These are phyloP conservation scores for Bryoerythrophyllum caledonicum DNA, from an alignment of 225 moss, liverwort and hornwort genomes.

Conservation along the genomic window DNA sequence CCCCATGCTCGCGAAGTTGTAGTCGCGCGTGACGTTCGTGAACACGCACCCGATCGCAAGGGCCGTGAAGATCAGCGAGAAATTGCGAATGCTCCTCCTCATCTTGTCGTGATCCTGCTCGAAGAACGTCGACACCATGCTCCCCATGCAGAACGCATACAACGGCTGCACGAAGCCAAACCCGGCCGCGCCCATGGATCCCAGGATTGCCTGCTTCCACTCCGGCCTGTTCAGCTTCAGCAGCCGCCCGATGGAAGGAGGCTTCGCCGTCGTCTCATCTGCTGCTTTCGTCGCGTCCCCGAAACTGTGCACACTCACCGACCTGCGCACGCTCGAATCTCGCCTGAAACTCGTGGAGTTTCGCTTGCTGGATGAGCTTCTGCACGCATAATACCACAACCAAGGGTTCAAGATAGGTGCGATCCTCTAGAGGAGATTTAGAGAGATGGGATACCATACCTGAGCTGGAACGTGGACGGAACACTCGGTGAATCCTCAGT, in stretches of 20 bases:
- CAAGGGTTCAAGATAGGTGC: background rate
- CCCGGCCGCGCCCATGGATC: conserved; percentile 38
- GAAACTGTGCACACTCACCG: conserved; percentile 25
- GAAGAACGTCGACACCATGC: conserved; percentile 47
- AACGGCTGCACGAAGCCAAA: conserved; percentile 48
- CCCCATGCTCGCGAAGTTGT: conserved; percentile 59
- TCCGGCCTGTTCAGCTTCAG: conserved; percentile 54
- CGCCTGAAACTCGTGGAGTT: conserved; percentile 31
- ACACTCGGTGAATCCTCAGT: conserved; percentile 9
- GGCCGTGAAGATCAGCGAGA: conserved; percentile 28
- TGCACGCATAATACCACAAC: conserved; percentile 4
- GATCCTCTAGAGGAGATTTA: background rate
- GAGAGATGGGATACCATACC: conserved; percentile 1
- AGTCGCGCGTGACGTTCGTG: conserved; percentile 50
- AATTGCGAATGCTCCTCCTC: conserved; percentile 29
- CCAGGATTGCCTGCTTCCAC: conserved; percentile 52
- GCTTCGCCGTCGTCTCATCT: conserved; percentile 30
- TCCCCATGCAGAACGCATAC: conserved; percentile 46
- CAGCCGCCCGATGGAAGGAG: conserved; percentile 46
- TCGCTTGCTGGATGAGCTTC: conserved; percentile 33
- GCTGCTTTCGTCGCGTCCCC: conserved; percentile 5
- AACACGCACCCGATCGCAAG: conserved; percentile 25
- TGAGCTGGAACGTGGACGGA: conserved; percentile 21
- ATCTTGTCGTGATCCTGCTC: conserved; percentile 40
- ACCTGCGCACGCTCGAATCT: conserved; percentile 34